phyloP scores from a whole-genome alignment of 208 protist species.

The Vickermania ingenoplastis region DNA sequence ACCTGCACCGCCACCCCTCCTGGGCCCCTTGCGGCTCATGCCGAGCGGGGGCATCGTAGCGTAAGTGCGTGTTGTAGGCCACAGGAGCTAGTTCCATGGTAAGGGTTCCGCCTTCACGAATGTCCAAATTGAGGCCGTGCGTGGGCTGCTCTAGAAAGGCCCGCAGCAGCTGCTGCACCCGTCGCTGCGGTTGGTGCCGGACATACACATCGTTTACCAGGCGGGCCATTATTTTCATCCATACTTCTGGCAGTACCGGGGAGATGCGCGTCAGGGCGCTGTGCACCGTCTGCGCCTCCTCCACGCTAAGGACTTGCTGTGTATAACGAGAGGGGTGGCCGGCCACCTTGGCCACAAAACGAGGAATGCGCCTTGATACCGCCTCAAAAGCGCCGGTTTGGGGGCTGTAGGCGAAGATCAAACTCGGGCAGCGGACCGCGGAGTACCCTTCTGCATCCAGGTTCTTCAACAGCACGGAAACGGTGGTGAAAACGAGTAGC shows the following conservation, averaged over 20 bases:
- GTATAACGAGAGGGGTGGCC: neutral
- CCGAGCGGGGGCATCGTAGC: too few relatives aligned
- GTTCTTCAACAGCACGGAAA: neutral
- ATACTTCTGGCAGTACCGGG: neutral
- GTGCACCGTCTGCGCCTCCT: neutral
- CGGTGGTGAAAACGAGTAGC: neutral
- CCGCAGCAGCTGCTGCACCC: neutral
- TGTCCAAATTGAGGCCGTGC: neutral
- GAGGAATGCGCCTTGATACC: neutral
- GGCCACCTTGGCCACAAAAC: neutral
- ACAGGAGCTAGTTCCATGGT: neutral
- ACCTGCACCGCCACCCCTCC: too few relatives aligned
- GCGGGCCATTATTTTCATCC: neutral
- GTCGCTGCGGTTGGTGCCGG: neutral
- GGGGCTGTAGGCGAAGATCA: neutral
- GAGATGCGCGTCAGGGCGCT: neutral
- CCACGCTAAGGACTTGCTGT: neutral
- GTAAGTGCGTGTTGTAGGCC: too few relatives aligned
- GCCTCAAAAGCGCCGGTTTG: neutral
- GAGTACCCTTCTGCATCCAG: neutral
- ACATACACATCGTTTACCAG: neutral
- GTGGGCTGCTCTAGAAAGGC: neutral
- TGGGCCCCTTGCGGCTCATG: too few relatives aligned
- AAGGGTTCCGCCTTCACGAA: neutral
- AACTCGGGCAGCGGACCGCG: neutral